These are phyloP conservation scores for Paecilomyces formosus DNA, from an alignment of 2,329 filamentous ascomycete genomes.

Conservation along the genomic window DNA sequence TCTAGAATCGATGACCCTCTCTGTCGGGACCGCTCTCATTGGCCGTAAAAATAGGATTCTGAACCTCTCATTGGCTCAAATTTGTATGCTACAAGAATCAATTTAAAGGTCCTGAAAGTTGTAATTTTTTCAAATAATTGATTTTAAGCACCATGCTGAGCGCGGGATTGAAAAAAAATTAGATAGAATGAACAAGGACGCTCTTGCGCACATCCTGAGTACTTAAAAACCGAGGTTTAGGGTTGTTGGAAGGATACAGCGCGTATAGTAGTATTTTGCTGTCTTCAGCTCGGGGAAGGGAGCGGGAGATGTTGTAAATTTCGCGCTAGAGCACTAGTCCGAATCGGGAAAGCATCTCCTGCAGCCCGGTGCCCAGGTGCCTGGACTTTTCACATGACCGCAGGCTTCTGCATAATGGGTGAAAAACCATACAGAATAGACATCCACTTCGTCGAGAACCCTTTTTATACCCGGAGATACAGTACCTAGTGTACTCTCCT, in stretches of 20 bases:
- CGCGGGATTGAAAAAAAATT: not conserved
- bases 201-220: not conserved
- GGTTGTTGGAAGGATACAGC: not conserved
- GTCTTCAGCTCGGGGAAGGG: not conserved
- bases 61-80: not conserved
- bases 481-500: too few species aligned
- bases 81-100: not conserved
- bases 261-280: not conserved
- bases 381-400: not conserved
- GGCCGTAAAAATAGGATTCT: not conserved
- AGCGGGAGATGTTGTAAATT: not conserved
- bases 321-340: not conserved
- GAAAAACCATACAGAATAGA: not conserved
- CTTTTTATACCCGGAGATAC: too few species aligned
- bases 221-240: not conserved
- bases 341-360: not conserved
- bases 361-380: too few species aligned
- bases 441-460: too few species aligned
- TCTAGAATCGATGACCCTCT: not conserved
- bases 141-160: not conserved
- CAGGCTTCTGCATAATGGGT: not conserved
- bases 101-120: not conserved
- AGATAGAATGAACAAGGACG: not conserved
- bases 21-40: not conserved
- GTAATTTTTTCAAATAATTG: not conserved